Base-by-base conservation (phyloP, 306 rosid species). In the barrel medic (Medicago truncatula) region DNA sequence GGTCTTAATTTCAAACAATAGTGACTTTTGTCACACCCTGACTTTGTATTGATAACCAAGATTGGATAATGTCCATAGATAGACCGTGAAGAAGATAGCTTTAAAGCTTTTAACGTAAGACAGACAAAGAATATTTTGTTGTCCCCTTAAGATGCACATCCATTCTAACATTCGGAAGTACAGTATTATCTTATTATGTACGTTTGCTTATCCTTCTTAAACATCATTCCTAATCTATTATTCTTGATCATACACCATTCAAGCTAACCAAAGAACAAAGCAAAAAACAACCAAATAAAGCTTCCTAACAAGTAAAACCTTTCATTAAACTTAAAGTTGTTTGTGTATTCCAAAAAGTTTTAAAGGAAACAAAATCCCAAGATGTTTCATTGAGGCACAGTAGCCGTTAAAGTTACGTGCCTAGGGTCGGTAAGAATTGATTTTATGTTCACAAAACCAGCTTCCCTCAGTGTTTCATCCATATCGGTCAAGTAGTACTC, bases 401-500 rank as follows among this genome's bases (percentile, higher is more conserved):
- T 87, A 38, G 86, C 91, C 0, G 94, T 87, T 52, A 84, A 56
- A 14, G 91, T 89, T 39, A 67, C 73, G 67, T 89, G 94, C 74
- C 91, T 87, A 52, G 94, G 88, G 71, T 82, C 80, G 0, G 94
- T 89, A 21, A 89, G 88, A 75, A 84, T 36, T 36, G 89, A 83
- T 36, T n/a, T 65, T 58, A 85, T 52, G 74, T 83, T 87, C 73
- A 80, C 86, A 70, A 87, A 87, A 21, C 89, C 91, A 80, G 58
- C 82, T 65, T 87, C 79, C 23, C 60, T 85, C 83, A 89, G 59
- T 72, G 81, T 83, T 73, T 43, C 81, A 66, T 85, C 91, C 78
- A 87, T 47, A 70, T 87, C 93, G 46, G 88, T 87, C 79, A 85
- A 76, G 78, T 83, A 85, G 70, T 85, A 89, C 83, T 89, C 93